These are phyloP conservation scores for Suillus ampliporus DNA, from an alignment of 768 basidiomycete species.

Conservation along the genomic window DNA sequence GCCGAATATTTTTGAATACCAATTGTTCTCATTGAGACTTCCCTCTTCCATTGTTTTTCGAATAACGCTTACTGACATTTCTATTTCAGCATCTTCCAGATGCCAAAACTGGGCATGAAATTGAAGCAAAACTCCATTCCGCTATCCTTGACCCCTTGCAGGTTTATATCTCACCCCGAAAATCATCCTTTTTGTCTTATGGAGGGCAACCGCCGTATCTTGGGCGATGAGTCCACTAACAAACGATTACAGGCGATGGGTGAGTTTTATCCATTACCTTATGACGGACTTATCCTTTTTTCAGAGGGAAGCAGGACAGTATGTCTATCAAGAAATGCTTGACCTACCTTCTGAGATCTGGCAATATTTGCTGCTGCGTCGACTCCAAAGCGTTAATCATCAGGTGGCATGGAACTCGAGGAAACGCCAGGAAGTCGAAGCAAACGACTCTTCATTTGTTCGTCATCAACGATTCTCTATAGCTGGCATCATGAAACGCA, in stretches of 20 bases:
- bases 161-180: slow-evolving; percentile 87
- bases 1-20: slow-evolving; percentile 43
- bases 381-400: no score
- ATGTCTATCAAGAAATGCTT: slow-evolving; percentile 77
- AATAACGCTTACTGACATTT: slow-evolving; percentile 15
- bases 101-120: slow-evolving; percentile 92
- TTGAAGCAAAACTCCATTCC: slow-evolving; percentile 94
- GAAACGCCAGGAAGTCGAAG: no score
- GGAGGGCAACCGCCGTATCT: slow-evolving; percentile 92
- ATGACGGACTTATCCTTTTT: slow-evolving; percentile 16
- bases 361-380: no score
- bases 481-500: no score
- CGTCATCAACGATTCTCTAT: no score
- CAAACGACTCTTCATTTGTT: no score
- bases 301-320: slow-evolving; percentile 66
- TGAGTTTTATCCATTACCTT: slow-evolving; percentile 40
- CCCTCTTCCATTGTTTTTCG: slow-evolving; percentile 1
- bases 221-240: slow-evolving; percentile 69
- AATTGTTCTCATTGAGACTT: slow-evolving; percentile 57
- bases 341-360: slow-evolving; percentile 78
- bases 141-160: slow-evolving; percentile 92
- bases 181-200: slow-evolving; percentile 89
- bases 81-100: slow-evolving; percentile 87
- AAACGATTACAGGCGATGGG: slow-evolving; percentile 75
- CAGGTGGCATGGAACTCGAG: no score